Base-by-base conservation (phyloP, 257 asterid genomes). In the Scutellaria galericulata region DNA sequence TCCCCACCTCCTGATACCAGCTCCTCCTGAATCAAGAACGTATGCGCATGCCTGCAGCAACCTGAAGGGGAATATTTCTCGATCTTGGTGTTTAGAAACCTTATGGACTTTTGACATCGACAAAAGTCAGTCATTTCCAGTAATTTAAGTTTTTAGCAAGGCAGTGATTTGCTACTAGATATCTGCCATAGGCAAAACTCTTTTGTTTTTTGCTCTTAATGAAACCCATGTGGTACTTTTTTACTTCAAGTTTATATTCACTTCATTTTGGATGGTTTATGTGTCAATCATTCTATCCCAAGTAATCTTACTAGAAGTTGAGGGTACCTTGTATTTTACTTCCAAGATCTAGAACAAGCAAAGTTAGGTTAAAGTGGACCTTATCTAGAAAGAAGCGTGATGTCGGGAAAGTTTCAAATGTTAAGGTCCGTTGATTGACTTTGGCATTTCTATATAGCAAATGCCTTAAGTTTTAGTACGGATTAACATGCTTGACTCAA, bases 1-100 rank as follows among this genome's bases (percentile, higher is more conserved):
- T 78, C 83, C 24, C 12, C 73, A 9, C 64, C 75, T 74, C 70
- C 79, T 7, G 73, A 70, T 45, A 45, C 79, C 50, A 72, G 81
- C 83, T 68, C 81, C 83, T 68, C 81, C 70, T 73, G 77, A 73
- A 62, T 44, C 75, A 76, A 79, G 78, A 76, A 45, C 45, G 60
- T 55, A 15, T 72, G 79, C 66, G 12, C 66, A 62, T 22, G 41
- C 63, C 57, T 77, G 81, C 65, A 71, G 80, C 56, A 50, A 60
- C 61, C 66, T 54, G 55, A 22, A 64, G 63, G 22, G 59, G 13
- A 46, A 64, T 62, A 61, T 14, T 60, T 44, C 67, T 62, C 55
- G 37, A 15, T 70, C 70, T 52, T 62, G 15, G 55, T 57, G n/a
- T 42, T 64, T 55, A 78, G 64, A 68, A 75, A 75, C 63, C 73